Evolutionary conservation across 768 basidiomycete species (phyloP), one percentile per base, ranked within the genome.

Genomic region (Holtermanniella nyarrowii): DNA sequence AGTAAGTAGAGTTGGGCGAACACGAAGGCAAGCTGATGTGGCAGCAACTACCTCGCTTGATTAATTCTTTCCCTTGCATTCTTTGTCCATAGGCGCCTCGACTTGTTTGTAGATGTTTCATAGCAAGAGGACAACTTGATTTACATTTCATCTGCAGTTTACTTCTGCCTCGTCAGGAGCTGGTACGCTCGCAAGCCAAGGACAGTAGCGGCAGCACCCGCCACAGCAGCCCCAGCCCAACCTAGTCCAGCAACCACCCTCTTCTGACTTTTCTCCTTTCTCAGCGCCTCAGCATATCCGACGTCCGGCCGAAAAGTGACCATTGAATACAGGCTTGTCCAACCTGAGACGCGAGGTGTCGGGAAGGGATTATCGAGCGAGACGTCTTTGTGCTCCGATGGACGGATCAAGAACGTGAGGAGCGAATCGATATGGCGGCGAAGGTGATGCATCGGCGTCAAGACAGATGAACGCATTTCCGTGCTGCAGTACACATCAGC

Each of bases 261-360:
- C n/a, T 78, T 74, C 74, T 99, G 93, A 66, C 77, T 74, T 54
- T 72, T 76, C 51, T 84, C 84, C 71, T 81, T 82, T 66, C 75
- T 77, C 68, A 80, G 79, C 20, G 84, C 91, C 46, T 81, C 82
- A 50, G 82, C 81, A 68, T 99, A 99, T 69, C 83, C 84, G 62
- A 99, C 81, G 72, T 97, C 93, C 46, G 89, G 88, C 40, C 93
- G 80, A 75, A 99, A 99, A 42, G 93, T 96, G 59, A 95, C 84
- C 91, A 97, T 95, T 26, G 88, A 88, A 72, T 99, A 99, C 46
- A 93, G 77, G 52, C 88, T 86, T 47, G 90, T 78, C 91, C 91
- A 96, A 31, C 87, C 89, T 57, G 70, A 68, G 42, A 83, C 83
- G 54, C 55, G 76, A 72, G 54, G 69, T 53, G 81, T 69, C 27